A percentile compares a stretch with the other conserved stretches of the same genome.
phyloP scores from a whole-genome alignment of 2,329 filamentous ascomycete genomes.

The Dactylella cylindrospora region DNA sequence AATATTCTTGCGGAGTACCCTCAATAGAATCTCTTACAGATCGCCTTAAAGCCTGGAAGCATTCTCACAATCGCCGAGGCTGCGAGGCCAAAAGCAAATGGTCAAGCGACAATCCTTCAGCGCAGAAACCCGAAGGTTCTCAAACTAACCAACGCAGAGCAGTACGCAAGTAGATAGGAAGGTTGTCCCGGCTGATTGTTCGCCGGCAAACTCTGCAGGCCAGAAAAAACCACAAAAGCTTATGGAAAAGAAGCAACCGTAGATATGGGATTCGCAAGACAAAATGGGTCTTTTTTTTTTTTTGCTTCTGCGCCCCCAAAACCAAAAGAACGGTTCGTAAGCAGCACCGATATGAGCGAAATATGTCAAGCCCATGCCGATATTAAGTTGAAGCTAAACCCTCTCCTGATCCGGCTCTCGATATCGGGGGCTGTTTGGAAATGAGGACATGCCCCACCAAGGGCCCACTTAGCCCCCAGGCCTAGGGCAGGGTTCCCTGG shows the following conservation, averaged over 20 bases:
- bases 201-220: too few species aligned
- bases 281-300: constrained; percentile 9
- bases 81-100: too few species aligned
- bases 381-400: constrained; percentile 30
- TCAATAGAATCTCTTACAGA: constrained; percentile 20
- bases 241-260: constrained; percentile 3
- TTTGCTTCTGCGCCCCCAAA: not conserved
- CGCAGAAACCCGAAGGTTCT: too few species aligned
- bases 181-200: too few species aligned
- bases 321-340: constrained; percentile 7
- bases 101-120: too few species aligned
- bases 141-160: too few species aligned
- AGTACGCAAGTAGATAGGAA: too few species aligned
- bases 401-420: constrained; percentile 41
- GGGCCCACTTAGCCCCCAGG: constrained; percentile 12
- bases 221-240: too few species aligned
- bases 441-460: constrained; percentile 22
- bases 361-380: constrained; percentile 33
- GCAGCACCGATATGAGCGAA: constrained; percentile 21
- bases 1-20: constrained; percentile 3
- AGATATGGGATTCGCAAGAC: constrained; percentile 3
- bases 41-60: not conserved
- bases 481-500: constrained; percentile 4
- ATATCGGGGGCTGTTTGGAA: constrained; percentile 31
- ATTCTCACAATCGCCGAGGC: too few species aligned